These are phyloP conservation scores for Fusarium pseudocircinatum DNA, from an alignment of 2,329 filamentous ascomycete genomes.

Conservation along the genomic window DNA sequence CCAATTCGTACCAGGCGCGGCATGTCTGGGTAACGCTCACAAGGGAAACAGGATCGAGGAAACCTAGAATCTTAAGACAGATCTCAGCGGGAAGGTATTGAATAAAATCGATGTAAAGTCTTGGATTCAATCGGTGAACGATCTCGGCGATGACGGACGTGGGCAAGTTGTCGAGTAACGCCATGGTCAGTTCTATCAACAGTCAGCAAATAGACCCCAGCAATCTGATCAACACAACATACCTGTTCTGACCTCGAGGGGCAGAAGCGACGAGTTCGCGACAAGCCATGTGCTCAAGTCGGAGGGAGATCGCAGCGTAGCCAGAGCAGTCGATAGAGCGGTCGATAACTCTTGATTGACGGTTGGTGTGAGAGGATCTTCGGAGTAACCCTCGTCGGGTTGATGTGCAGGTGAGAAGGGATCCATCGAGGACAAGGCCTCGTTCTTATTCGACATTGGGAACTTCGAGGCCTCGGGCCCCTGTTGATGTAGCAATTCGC, in stretches of 20 bases:
- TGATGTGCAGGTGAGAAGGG: constrained; percentile 62
- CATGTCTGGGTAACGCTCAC: constrained; percentile 83
- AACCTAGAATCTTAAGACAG: constrained; percentile 87
- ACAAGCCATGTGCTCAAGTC: constrained; percentile 62
- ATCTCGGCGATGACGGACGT: constrained; percentile 83
- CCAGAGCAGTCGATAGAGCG: constrained; percentile 46
- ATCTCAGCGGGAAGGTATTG: constrained; percentile 88
- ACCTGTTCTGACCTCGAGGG: constrained; percentile 61
- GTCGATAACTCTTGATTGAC: constrained; percentile 46
- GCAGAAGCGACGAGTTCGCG: constrained; percentile 60
- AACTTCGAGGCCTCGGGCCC: constrained; percentile 31
- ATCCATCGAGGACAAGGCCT: constrained; percentile 52
- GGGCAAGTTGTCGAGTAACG: constrained; percentile 79
- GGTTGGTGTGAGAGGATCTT: constrained; percentile 69
- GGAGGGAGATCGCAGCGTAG: constrained; percentile 51
- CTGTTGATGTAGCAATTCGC: constrained; percentile 24
- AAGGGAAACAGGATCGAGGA: constrained; percentile 83
- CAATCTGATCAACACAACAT: constrained; percentile 36
- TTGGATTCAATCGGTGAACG: constrained; percentile 80
- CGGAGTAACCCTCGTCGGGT: constrained; percentile 88
- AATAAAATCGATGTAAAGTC: constrained; percentile 93
- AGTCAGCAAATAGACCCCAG: constrained; percentile 20
- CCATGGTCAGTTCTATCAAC: constrained; percentile 77
- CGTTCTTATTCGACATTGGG: constrained; percentile 44
- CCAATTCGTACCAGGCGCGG: constrained; percentile 81